Evolutionary conservation across 495 filamentous ascomycete species (phyloP).

Genomic region (Neohortaea acidophila): DNA sequence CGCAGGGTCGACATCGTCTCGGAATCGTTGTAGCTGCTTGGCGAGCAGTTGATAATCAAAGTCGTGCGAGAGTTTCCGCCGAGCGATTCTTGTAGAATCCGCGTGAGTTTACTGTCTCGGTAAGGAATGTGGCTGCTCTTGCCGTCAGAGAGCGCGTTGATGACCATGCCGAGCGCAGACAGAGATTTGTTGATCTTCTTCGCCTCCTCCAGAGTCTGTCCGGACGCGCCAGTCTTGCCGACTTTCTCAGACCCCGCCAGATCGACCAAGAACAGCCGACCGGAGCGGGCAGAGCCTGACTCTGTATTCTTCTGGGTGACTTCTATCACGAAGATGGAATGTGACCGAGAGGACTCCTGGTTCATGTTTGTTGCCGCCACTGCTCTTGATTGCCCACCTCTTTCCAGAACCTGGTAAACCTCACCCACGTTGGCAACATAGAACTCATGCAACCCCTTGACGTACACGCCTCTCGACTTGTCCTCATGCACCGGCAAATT

Average conservation of each 20-base stretch:
- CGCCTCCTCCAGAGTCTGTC: conserved; percentile 93
- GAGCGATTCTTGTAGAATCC: conserved; percentile 89
- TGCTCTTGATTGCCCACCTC: conserved; percentile 72
- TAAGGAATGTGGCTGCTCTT: conserved; percentile 97
- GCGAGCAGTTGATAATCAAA: conserved; percentile 95
- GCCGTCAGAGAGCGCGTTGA: conserved; percentile 92
- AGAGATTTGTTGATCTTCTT: conserved; percentile 99
- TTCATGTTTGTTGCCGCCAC: conserved; percentile 99
- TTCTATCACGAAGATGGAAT: conserved; percentile 96
- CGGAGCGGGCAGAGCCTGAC: conserved; percentile 90
- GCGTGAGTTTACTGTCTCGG: conserved; percentile 93
- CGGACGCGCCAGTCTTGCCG: conserved; percentile 93
- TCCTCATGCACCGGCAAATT: conserved; percentile 95
- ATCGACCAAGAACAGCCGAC: conserved; percentile 93
- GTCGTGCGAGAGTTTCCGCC: conserved; percentile 96
- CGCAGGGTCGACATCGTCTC: conserved; percentile 88
- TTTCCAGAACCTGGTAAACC: conserved; percentile 93
- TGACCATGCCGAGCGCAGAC: conserved; percentile 95
- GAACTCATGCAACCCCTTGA: conserved; percentile 86
- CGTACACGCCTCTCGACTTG: conserved; percentile 89
- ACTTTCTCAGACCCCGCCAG: conserved; percentile 96
- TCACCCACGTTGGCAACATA: conserved; percentile 93
- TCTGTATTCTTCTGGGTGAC: conserved; percentile 97
- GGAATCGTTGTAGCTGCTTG: conserved; percentile 92
- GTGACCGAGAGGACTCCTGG: conserved; percentile 92